A percentile compares a stretch with the other conserved stretches of the same genome.
Conservation (phyloP, 305 asterid species). For the Salvia sclarea region DNA sequence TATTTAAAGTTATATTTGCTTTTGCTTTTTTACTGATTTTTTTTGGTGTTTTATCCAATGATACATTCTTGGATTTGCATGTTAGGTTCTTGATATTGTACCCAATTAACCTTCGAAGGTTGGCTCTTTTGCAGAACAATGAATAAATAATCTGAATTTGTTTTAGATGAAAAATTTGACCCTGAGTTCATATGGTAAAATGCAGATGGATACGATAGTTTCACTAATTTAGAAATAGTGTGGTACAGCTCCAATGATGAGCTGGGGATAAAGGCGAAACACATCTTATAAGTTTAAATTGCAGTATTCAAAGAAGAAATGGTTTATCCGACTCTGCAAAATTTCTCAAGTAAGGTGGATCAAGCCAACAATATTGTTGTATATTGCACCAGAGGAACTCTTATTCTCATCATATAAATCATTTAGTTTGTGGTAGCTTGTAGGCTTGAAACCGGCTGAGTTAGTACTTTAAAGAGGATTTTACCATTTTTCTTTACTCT, state of each 20-base stretch:
- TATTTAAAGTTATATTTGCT: constrained; percentile 20
- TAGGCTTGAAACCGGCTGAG: neutral
- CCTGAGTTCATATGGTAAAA: constrained; percentile 11
- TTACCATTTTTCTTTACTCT: neutral
- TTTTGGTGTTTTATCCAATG: neutral
- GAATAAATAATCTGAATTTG: neutral
- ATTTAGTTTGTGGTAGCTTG: constrained; percentile 9
- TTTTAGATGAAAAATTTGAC: neutral
- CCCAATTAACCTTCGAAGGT: constrained; percentile 1
- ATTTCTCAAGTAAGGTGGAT: neutral
- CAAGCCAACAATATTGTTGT: neutral
- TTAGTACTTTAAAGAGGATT: neutral
- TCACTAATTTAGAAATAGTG: constrained; percentile 15
- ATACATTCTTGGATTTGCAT: constrained; percentile 5
- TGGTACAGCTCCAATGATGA: constrained; percentile 16
- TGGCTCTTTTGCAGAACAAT: neutral
- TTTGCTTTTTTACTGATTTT: constrained; percentile 17
- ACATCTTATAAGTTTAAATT: constrained; percentile 7
- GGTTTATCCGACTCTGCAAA: constrained; percentile 1
- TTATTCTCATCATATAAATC: neutral
- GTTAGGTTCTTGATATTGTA: constrained; percentile 8
- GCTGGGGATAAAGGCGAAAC: constrained; percentile 8
- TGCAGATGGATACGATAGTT: constrained; percentile 1
- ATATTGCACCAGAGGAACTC: neutral
- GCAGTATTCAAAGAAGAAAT: neutral